These are phyloP conservation scores for Podaxis carcinomalis DNA, from an alignment of 768 basidiomycete genomes.

Conservation along the genomic window DNA sequence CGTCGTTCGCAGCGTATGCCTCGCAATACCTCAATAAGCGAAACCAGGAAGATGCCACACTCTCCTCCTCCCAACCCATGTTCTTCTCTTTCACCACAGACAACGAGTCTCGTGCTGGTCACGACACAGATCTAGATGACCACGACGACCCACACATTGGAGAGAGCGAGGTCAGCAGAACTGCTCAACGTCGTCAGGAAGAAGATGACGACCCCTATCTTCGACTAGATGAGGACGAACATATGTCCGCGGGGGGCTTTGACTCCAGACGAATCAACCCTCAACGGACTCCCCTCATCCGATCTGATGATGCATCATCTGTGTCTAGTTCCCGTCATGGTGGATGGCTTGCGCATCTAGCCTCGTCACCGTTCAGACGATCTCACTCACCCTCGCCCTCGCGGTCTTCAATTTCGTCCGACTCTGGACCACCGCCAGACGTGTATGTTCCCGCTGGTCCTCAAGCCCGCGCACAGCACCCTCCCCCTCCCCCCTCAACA, in stretches of 20 bases:
- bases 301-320: slow-evolving; percentile 27
- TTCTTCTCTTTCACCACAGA: slow-evolving; percentile 89
- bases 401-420: slow-evolving; percentile 38
- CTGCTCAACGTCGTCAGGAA: slow-evolving; percentile 26
- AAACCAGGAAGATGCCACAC: slow-evolving; percentile 40
- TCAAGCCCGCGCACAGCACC: slow-evolving; percentile 27
- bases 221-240: slow-evolving; percentile 64
- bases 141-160: slow-evolving; percentile 73
- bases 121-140: slow-evolving; percentile 57
- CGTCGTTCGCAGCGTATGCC: slow-evolving; percentile 79
- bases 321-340: slow-evolving; percentile 41
- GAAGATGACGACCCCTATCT: slow-evolving; percentile 79
- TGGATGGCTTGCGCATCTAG: slow-evolving; percentile 71
- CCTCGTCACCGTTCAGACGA: slow-evolving; percentile 47
- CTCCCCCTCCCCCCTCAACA: slow-evolving; percentile 39
- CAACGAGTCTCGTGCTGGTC: slow-evolving; percentile 51
- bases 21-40: slow-evolving; percentile 75
- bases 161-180: slow-evolving; percentile 29
- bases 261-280: slow-evolving; percentile 24
- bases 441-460: slow-evolving; percentile 28
- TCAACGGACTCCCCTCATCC: slow-evolving; percentile 34
- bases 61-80: slow-evolving; percentile 70
- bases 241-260: slow-evolving; percentile 26
- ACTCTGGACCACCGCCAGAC: slow-evolving; percentile 42
- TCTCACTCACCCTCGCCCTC: slow-evolving; percentile 33